Evolutionary conservation across 768 basidiomycete species (phyloP), one percentile per base, ranked within the genome.

Genomic region (Galerina marginata): DNA sequence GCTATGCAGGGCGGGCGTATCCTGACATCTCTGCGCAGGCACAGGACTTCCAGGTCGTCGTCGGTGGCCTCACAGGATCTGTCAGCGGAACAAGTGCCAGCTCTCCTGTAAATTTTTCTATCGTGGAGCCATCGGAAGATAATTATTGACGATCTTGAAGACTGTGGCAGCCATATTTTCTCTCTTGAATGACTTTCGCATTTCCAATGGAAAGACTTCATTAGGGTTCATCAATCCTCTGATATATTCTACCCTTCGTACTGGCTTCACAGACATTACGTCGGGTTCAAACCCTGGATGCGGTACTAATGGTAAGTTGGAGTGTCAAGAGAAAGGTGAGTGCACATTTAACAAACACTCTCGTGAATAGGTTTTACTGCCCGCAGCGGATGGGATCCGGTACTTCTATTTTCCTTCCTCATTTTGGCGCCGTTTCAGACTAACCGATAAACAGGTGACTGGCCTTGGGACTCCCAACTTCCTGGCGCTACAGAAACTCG

Each of bases 201-300:
- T 90, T 26, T 73, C 81, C 0, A 48, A 61, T 7, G 76, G 78
- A 39, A 80, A 83, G 65, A 48, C 74, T 2, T 68, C 86, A 1
- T 74, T 90, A 16, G 89, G 87, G 2, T 88, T 88, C 72, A 70
- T 88, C 58, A 88, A 88, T 64, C 86, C 77, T 1, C 72, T 79
- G 26, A 67, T 81, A 39, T 81, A 87, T 54, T 71, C 80, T 2
- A 72, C 64, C 6, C 78, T 79, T 25, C 56, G 74, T 9, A 62
- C 62, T 2, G 80, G 84, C 68, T 81, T 87, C 69, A 83, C 83
- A 47, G 86, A 87, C 63, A 87, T 90, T 62, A 79, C 74, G 0
- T 83, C 82, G 11, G 88, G 87, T 5, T 77, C 78, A 2, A 89
- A 89, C 67, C 86, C 87, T 3, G 88, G 88, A 15, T 91, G 89